Base-by-base conservation (phyloP, 805 yeast species). In the Torulaspora gathmanii region DNA sequence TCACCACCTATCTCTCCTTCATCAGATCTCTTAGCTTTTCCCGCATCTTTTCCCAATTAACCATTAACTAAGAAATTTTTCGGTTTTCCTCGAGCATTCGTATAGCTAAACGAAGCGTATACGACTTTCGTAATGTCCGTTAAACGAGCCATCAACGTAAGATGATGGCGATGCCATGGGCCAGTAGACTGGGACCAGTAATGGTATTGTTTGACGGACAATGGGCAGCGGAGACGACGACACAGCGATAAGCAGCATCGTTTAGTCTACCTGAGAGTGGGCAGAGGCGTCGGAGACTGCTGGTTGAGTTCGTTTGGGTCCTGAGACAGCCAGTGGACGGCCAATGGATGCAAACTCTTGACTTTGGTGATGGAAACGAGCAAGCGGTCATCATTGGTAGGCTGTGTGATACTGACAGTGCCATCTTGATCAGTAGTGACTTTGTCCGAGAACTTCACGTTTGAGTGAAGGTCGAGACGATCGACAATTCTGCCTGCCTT, bases 281-380 rank as follows among this genome's bases (percentile, higher is more conserved):
- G 42, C 20, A 9, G 16, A n/a, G 42, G 42, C 10, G 42, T 39
- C 6, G 44, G 34, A 31, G 34, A 31, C 34, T 8, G 15, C 31
- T 44, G 47, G 23, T 36, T 34, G 20, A 44, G 43, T 19, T 45
- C 52, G 39, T 37, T 43, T 30, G 52, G 49, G 35, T 60, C 63
- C 7, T 43, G 37, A 13, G 44, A 40, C 11, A 86, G 67, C 95
- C 95, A 86, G 30, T 72, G 67, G 46, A 83, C 64, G 0, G 89
- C 90, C 42, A 86, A 63, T 3, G 95, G 95, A 60, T 86, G 88
- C 29, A 86, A 65, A 33, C 83, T 76, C 37, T 75, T 59, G 31
- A 77, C 64, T 44, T 54, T 58, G 31, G 59, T 56, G 7, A 57
- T 51, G 6, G 46, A 33, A 8, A 57, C 54, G 34, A 50, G 25